Base-by-base conservation (phyloP, 441 rosid genomes). In the Flueggea neowawraea region DNA sequence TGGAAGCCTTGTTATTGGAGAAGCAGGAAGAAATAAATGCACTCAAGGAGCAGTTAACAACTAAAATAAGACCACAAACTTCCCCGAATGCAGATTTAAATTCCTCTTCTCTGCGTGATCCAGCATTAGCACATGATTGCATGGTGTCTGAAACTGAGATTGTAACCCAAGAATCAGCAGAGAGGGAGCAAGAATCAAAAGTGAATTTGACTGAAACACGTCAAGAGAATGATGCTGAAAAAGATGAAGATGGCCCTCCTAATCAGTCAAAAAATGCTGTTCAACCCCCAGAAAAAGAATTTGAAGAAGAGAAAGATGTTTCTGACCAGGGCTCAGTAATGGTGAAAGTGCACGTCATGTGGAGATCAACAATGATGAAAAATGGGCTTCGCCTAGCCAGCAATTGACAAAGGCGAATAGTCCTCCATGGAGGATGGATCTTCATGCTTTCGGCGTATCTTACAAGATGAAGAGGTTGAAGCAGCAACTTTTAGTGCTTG, bases 381-480 rank as follows among this genome's bases (percentile, higher is more conserved):
- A 53, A 60, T 50, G 54, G 58, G 72, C 62, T 16, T 69, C 73
- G 0, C 47, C 75, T 6, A 63, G 78, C 61, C 77, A 74, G 66
- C 28, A 73, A 6, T 49, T 43, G 69, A 57, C 44, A 16, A 80
- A 76, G 66, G 54, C 67, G 44, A 79, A 70, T 16, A 80, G 63
- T 56, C 73, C 76, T 53, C 67, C 78, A 36, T 85, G 85, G 91
- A 85, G 86, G 75, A 87, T 88, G 88, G 93, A 93, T 74, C 82
- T 93, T 69, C 90, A 84, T 55, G 97, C 97, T 58, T 96, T 93
- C 12, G 98, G 90, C 64, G 84, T 87, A 69, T 88, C 95, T 63
- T 88, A 75, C 84, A 93, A 93, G 84, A 82, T 88, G 73, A 93
- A 85, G 75, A 88, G 98, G 82, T 75, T 93, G 57, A 87, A 82